Evolutionary conservation across 148 eudicot genomes (phyloP), one percentile per base, ranked within the genome.

Genomic region (Rhododendron simsii): DNA sequence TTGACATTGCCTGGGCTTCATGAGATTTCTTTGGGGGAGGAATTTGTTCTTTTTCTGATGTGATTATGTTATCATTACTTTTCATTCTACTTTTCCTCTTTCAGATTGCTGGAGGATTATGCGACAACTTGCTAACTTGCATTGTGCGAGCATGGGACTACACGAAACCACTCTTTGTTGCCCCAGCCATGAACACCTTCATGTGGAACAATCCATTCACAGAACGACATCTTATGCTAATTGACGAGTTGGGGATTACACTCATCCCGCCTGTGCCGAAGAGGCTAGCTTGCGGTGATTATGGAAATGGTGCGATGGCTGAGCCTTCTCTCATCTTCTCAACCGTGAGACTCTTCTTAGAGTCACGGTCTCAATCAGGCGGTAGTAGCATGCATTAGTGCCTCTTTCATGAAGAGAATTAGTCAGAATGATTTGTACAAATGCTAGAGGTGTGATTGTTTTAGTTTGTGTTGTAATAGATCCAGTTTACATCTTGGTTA

Each of bases 131-230:
- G 86, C 92, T 97, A 53, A 97, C 99, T 2, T 93, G 98, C 87
- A 86, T 95, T 44, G 93, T 96, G 45, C 95, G 98, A 81, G 99
- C 98, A 14, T 96, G 99, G 99, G 99, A 96, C 92, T 96, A 95
- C 86, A 89, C 59, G 83, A 96, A 96, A 84, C 99, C 98, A 39
- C 84, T 96, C 48, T 96, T 94, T 88, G 93, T 95, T 20, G 99
- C 99, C 41, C 98, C 99, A 11, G 98, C 99, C 47, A 95, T 95
- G 99, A 96, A 96, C 90, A 94, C 99, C 57, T 89, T 91, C 89
- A 95, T 96, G 99, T 96, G 98, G 99, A 94, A 90, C 83, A 96
- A 96, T 79, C 96, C 98, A 5, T 96, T 95, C 89, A 95, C 98
- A 1, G 98, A 96, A 88, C 91, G 95, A 74, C 99, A 96, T 90